phyloP scores from a whole-genome alignment of 495 filamentous ascomycete species.

The Xylona heveae region DNA sequence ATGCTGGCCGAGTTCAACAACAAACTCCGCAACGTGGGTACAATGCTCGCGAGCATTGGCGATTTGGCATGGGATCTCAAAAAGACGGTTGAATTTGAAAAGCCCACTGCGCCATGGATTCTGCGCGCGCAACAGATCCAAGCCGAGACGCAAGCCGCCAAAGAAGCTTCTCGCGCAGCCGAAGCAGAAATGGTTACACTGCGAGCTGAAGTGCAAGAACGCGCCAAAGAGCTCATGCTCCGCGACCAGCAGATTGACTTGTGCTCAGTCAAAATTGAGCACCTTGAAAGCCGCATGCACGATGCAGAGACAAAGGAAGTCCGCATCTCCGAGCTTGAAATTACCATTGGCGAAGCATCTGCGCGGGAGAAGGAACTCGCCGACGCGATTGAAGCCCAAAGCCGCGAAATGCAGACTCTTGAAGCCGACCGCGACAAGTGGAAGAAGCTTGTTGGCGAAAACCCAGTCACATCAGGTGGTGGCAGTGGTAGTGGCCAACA shows the following conservation, averaged over 20 bases:
- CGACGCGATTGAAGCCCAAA: conserved; percentile 30
- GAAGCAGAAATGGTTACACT: conserved; percentile 25
- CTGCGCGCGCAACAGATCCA: conserved; percentile 60
- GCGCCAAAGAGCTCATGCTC: conserved; percentile 36
- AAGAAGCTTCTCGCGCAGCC: conserved; percentile 53
- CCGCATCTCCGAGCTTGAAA: conserved; percentile 41
- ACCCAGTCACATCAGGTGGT: no score
- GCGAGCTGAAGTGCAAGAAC: conserved; percentile 21
- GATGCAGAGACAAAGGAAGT: conserved; percentile 53
- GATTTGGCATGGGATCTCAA: conserved; percentile 51
- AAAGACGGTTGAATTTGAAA: conserved; percentile 71
- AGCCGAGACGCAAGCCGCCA: conserved; percentile 54
- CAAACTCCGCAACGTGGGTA: conserved; percentile 41
- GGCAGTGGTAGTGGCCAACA: no score
- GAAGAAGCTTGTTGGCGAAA: conserved; percentile 51
- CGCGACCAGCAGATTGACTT: conserved; percentile 49
- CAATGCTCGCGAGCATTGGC: conserved; percentile 48
- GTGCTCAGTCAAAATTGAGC: conserved; percentile 74
- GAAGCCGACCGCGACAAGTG: conserved; percentile 47
- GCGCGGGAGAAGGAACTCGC: conserved; percentile 24
- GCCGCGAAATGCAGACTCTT: conserved; percentile 34
- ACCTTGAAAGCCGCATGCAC: conserved; percentile 59
- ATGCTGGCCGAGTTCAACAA: conserved; percentile 46
- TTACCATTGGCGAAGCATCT: conserved; percentile 32
- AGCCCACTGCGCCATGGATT: conserved; percentile 57